Base-by-base conservation (phyloP, 1,139 yeast species). In the Diutina neorugosa region DNA sequence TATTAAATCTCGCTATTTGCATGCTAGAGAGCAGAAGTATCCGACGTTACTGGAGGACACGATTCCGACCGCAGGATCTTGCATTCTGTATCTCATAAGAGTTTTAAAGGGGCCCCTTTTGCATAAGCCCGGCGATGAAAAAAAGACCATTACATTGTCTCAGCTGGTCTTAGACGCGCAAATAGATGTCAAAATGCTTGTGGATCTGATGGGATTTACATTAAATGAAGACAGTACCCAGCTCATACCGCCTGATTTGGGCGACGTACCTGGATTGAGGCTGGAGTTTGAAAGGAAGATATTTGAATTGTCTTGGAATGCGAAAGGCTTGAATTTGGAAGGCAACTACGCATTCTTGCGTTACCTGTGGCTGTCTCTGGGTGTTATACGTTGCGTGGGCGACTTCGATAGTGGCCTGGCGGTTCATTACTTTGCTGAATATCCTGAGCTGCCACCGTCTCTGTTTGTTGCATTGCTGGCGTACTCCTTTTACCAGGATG, bases 31-130 rank as follows among this genome's bases (percentile, higher is more conserved):
- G 12, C 12, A 42, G 8, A 48, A 48, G 20, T 48, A 34, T 18
- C 44, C 51, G 3, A 21, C 20, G 19, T 11, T 34, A 56, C 57
- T 66, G 44, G 56, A 58, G 3, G 67, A 65, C 11, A 62, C 69
- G 3, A 60, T 74, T 1, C 86, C 87, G 0, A 67, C 74, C 7
- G 74, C 79, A 11, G 63, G 75, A 0, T 79, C 78, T 52, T 82
- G 89, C 60, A 65, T 84, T 41, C 71, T 70, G 52, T 82, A 85
- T 21, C 61, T 84, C 23, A 72, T 78, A 54, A 80, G 80, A 57
- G 83, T 82, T 2, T 67, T 85, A 52, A 78, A 73, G 57, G 89
- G 87, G 0, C 90, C 91, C 0, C 62, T 85, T 5, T 63, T 69
- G 14, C 65, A 75, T 40, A 65, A 64, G 2, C 68, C 76, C 1